Base-by-base conservation (phyloP, 163 green algal genomes). In the Picocystis sp. region DNA sequence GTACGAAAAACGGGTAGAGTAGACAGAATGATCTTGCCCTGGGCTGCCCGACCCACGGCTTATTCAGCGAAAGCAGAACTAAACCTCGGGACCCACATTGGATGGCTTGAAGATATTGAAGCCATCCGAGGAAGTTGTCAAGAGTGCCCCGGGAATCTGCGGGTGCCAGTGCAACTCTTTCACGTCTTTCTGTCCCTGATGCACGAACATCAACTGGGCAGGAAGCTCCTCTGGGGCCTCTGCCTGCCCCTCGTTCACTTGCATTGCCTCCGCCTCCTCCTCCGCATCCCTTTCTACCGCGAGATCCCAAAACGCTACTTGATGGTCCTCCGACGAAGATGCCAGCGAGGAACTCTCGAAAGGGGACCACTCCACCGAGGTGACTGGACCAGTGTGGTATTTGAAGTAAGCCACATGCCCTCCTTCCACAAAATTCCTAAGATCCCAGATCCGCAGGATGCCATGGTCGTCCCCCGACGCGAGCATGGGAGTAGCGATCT, bases 151-250 rank as follows among this genome's bases (percentile, higher is more conserved):
- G 3, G 80, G 83, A 50, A 97, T 93, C 67, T 97, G 86, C 3
- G 66, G 49, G 67, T 98, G 90, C 88, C 88, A 98, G 56, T 94
- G 83, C 55, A 81, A 62, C 73, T 98, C 89, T 80, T 98, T 98
- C 17, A 92, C 67, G 63, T 96, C 74, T 0, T 57, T 69, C 72
- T 96, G 84, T 13, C 89, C 89, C 41, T 79, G 61, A 69, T 51
- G n/a, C 17, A 43, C 53, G 6, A 58, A 54, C 17, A 54, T 38
- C 38, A 76, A 58, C 56, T 76, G 68, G 35, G 68, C 46, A 0
- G 68, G 68, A n/a, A 76, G 51, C 41, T 76, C 68, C 9, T 55
- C 23, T 0, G 67, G 67, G 19, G 54, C 50, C 42, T 58, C 35
- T 17, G 68, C 64, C 55, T 93, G 89, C 11, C 35, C 29, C 22